These are phyloP conservation scores for Trypethelium eluteriae DNA, from an alignment of 495 filamentous ascomycete species.

Conservation along the genomic window DNA sequence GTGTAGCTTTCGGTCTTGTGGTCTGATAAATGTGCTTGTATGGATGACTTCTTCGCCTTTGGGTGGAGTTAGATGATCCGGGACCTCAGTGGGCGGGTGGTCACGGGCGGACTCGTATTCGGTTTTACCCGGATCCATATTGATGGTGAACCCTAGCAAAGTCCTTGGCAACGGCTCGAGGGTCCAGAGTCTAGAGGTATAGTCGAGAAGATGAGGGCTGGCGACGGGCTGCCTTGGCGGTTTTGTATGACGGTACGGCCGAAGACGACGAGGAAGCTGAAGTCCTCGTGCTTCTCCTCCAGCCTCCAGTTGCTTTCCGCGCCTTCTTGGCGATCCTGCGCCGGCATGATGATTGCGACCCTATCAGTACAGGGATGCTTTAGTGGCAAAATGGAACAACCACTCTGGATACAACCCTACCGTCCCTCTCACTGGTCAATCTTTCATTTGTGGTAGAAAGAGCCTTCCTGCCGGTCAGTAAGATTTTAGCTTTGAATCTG, in stretches of 20 bases:
- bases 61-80: neutral
- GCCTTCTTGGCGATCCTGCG: too few species aligned
- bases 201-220: neutral
- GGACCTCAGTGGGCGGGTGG: neutral
- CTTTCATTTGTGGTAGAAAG: neutral
- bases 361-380: neutral
- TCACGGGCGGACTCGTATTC: conserved; percentile 1
- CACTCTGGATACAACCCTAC: too few species aligned
- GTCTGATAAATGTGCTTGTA: conserved; percentile 1
- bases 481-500: neutral
- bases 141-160: neutral
- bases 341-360: neutral
- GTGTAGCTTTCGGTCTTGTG: conserved; percentile 8
- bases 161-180: neutral
- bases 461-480: neutral
- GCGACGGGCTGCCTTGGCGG: neutral
- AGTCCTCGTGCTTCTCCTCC: too few species aligned
- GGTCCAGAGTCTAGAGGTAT: neutral
- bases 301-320: too few species aligned
- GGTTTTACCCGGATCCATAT: neutral
- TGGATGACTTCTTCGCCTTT: neutral
- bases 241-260: neutral
- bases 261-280: neutral
- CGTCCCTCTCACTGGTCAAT: neutral
- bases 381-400: neutral